A percentile compares a stretch with the other conserved stretches of the same genome.
Conservation (phyloP, 768 basidiomycete genomes). For the Mycena rebaudengoi region DNA sequence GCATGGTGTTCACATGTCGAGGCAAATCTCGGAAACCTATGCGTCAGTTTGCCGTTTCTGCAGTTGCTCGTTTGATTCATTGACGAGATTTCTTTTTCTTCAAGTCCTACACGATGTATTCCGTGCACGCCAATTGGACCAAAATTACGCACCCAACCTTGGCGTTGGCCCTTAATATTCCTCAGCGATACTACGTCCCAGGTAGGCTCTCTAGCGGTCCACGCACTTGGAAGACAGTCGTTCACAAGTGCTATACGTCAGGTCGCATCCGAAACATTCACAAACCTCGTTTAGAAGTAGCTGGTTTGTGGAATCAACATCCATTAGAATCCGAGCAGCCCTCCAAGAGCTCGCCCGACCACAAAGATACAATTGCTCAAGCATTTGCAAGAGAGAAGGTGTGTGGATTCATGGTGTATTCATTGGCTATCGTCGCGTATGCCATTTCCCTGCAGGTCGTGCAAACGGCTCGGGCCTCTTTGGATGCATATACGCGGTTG, state of each 20-base stretch:
- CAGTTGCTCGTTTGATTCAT: constrained; percentile 5
- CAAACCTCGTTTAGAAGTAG: constrained; percentile 64
- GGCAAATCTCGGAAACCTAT: constrained; percentile 70
- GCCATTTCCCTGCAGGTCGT: constrained; percentile 51
- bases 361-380: constrained; percentile 52
- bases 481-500: constrained; percentile 68
- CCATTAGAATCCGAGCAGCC: not conserved
- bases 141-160: constrained; percentile 63
- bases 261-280: constrained; percentile 65
- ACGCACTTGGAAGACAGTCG: too few relatives aligned
- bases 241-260: too few relatives aligned
- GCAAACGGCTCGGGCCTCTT: constrained; percentile 62
- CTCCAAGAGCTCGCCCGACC: constrained; percentile 3
- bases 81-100: not conserved
- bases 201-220: too few relatives aligned
- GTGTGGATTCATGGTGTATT: not conserved
- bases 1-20: constrained; percentile 77
- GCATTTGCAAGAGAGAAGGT: constrained; percentile 77
- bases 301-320: constrained; percentile 64
- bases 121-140: constrained; percentile 68
- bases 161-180: constrained; percentile 65
- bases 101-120: constrained; percentile 73
- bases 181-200: constrained; percentile 82
- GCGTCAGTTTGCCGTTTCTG: constrained; percentile 55
- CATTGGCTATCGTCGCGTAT: not conserved